phyloP scores from a whole-genome alignment of 2,329 filamentous ascomycete species.

The Penicillium sp. region DNA sequence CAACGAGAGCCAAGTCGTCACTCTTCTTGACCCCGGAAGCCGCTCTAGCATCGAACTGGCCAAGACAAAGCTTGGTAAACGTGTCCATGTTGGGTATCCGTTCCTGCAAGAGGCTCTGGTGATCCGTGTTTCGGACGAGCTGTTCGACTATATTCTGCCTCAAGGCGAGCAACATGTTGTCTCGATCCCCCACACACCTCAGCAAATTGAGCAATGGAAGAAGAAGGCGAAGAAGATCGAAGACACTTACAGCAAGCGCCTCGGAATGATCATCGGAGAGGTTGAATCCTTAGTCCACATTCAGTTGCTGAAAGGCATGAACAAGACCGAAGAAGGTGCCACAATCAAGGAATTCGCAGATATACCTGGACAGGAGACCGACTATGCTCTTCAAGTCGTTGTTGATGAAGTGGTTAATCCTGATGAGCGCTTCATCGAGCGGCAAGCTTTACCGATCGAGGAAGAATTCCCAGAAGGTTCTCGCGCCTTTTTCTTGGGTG shows the following conservation, averaged over 20 bases:
- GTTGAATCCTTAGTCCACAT: slow-evolving; percentile 91
- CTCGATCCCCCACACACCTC: slow-evolving; percentile 71
- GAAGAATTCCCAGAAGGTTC: slow-evolving; percentile 87
- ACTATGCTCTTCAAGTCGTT: slow-evolving; percentile 88
- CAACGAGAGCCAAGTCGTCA: slow-evolving; percentile 95
- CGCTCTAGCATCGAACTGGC: slow-evolving; percentile 73
- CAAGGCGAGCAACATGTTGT: slow-evolving; percentile 68
- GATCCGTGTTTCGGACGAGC: slow-evolving; percentile 84
- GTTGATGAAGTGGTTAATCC: slow-evolving; percentile 90
- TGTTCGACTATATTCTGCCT: slow-evolving; percentile 82
- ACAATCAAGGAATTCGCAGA: slow-evolving; percentile 90
- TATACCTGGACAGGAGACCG: slow-evolving; percentile 81
- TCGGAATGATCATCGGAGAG: slow-evolving; percentile 83
- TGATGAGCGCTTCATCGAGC: slow-evolving; percentile 91
- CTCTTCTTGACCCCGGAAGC: slow-evolving; percentile 73
- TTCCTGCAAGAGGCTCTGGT: slow-evolving; percentile 95
- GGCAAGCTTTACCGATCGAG: slow-evolving; percentile 81
- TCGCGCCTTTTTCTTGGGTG: slow-evolving; percentile 89
- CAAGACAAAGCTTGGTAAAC: slow-evolving; percentile 78
- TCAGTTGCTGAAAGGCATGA: slow-evolving; percentile 88
- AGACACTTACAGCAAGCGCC: slow-evolving; percentile 83
- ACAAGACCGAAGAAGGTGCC: slow-evolving; percentile 87
- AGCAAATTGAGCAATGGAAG: slow-evolving; percentile 80
- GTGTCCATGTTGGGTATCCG: slow-evolving; percentile 90
- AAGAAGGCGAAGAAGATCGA: slow-evolving; percentile 85